Evolutionary conservation across 371 early-diverging fungal genomes (phyloP), one percentile per base, ranked within the genome.

Genomic region (Mucor saturninus): DNA sequence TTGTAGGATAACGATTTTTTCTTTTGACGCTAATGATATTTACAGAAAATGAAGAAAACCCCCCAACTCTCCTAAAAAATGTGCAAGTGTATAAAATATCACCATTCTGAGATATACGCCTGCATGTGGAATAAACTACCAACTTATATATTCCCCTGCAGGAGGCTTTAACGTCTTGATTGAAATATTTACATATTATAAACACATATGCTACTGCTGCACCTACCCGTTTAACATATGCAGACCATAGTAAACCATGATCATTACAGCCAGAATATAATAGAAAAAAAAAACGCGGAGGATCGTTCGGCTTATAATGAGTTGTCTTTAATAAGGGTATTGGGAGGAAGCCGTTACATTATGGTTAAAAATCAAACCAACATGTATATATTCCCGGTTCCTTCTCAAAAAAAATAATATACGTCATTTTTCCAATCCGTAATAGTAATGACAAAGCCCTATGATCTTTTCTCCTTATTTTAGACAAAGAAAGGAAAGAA

Each of bases 401-500:
- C 50, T 5, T 28, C 30, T 26, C 26, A 15, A 14, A 26, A 28
- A 28, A 15, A 15, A 15, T 4, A 48, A 14, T 11, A 50, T 46
- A 57, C 57, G 57, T 57, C 57, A 57, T 57, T 57, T 57, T 32
- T 11, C 30, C 32, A 39, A 30, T 57, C 43, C n/a, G 14, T 11
- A 14, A 14, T 5, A 42, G 10, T 42, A 42, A 10, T 42, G n/a
- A 14, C 43, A 42, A 42, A 14, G n/a, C 43, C 43, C 43, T 42
- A 21, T 21, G n/a, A 14, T 10, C 5, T 42, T 30, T 30, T 30
- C 14, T 30, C 30, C 15, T 21, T 50, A 30, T 26, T 21, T 26
- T 26, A 21, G 38, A 26, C 15, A 59, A 30, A 42, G n/a, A 42
- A 61, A 53, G 61, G 61, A 53, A 61, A 61, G 52, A 61, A 61